Conservation (phyloP, 75 land plant species). For the Pinus albicaulis region DNA sequence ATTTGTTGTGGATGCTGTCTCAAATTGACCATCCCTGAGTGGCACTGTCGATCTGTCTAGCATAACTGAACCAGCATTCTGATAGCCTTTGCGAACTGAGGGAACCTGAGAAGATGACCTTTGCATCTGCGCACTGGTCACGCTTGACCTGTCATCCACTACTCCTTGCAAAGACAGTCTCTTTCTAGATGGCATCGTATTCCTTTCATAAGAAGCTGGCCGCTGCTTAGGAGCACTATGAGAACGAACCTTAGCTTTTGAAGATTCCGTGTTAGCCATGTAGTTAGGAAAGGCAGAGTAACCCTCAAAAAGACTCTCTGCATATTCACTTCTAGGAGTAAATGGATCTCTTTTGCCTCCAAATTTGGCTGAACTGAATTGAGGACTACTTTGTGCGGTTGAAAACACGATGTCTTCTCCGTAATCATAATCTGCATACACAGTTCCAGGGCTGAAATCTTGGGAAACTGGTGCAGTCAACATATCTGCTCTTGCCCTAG, state of each 20-base stretch:
- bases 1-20: conserved; percentile 11
- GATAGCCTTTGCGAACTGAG: conserved; percentile 12
- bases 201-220: conserved; percentile 34
- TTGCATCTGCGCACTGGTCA: conserved; percentile 50
- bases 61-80: background rate
- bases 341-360: conserved; percentile 20
- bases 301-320: conserved; percentile 29
- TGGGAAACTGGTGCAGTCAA: background rate
- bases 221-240: conserved; percentile 72
- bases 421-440: conserved; percentile 29
- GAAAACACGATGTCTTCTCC: conserved; percentile 35
- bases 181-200: conserved; percentile 21
- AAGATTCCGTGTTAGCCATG: conserved; percentile 65
- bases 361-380: conserved; percentile 18
- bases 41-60: conserved; percentile 25
- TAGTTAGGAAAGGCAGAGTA: conserved; percentile 46
- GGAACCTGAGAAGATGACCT: conserved; percentile 22
- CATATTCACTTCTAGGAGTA: conserved; percentile 56
- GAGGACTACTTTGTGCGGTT: conserved; percentile 60
- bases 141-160: conserved; percentile 36
- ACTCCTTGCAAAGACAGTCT: conserved; percentile 22
- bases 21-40: conserved; percentile 21
- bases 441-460: conserved; percentile 22
- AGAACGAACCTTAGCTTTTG: conserved; percentile 65
- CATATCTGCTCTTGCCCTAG: conserved; percentile 12